Evolutionary conservation across 192 early-diverging fungal genomes (phyloP).

Genomic region (Podila minutissima): DNA sequence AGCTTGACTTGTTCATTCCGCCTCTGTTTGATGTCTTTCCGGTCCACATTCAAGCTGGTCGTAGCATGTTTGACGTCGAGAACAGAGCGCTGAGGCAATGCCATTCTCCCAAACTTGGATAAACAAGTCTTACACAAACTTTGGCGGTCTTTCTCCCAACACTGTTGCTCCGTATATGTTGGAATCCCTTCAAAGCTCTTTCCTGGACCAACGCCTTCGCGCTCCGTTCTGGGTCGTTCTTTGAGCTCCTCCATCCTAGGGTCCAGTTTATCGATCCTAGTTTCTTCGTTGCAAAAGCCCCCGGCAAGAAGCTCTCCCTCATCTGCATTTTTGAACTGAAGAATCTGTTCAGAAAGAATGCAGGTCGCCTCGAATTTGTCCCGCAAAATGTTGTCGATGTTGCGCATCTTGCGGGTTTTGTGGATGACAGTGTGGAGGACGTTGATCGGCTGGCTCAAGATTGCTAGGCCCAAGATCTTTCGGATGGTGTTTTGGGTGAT

Average conservation of each 20-base stretch:
- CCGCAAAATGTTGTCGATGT: background rate
- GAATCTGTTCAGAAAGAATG: no score
- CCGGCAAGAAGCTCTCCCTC: no score
- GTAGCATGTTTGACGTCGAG: background rate
- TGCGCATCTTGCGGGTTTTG: constrained; percentile 15
- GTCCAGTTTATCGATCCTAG: no score
- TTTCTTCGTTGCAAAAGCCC: no score
- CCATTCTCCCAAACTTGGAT: no score
- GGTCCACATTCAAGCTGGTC: background rate
- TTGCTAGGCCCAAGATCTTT: background rate
- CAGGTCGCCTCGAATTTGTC: no score
- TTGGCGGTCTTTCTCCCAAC: no score
- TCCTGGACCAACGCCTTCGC: background rate
- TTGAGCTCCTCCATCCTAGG: background rate
- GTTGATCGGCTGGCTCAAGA: background rate
- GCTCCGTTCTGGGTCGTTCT: background rate
- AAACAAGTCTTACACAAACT: no score
- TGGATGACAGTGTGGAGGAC: background rate
- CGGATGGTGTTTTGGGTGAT: constrained; percentile 15
- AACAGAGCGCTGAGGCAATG: background rate
- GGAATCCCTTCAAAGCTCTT: background rate
- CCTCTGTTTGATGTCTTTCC: no score
- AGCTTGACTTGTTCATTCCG: background rate
- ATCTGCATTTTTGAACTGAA: no score
- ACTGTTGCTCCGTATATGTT: background rate